Base-by-base conservation (phyloP, 2,329 filamentous ascomycete genomes). In the Penicillium hesseltinei region DNA sequence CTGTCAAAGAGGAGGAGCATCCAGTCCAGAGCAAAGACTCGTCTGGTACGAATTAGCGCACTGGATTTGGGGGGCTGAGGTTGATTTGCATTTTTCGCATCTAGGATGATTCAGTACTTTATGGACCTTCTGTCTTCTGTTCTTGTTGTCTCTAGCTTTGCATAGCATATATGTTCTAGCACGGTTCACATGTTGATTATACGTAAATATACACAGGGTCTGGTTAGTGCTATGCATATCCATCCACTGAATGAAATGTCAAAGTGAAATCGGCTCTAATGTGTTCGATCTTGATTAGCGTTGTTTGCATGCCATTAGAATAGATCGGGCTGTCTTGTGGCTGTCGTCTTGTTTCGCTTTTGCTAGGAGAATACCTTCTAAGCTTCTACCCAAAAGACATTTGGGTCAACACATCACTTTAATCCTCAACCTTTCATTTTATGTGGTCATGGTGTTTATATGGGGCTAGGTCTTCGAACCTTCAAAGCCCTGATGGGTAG, bases 131-230 rank as follows among this genome's bases (percentile, higher is more conserved):
- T 15, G 21, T 43, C 33, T 27, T 44, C n/a, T 50, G 10, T 23
- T 10, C 40, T 31, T 42, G 19, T 31, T 35, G 10, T 50, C 31
- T 36, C 23, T 46, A 46, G 25, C 40, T 52, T 51, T 35, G 53
- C 62, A 55, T 57, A 45, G 57, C 60, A 63, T 59, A 44, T 43
- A 50, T 35, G 46, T 62, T 44, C 23, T 46, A 42, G 42, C 36
- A 48, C 25, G 17, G 39, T 40, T n/a, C 25, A 42, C 17, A 25
- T 47, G 45, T 54, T 58, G 36, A 54, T 52, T 31, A 54, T 58
- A 47, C 42, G 19, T 43, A 43, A 23, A 19, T 11, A 33, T 11
- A 15, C 11, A 52, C 17, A 9, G 39, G 15, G 29, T 35, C 13
- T 51, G 8, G 4, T 9, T n/a, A 29, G 19, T 29, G 15, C 36